These are phyloP conservation scores for Globisporangium apiculatum DNA, from an alignment of 352 stramenopile genomes.

Conservation along the genomic window DNA sequence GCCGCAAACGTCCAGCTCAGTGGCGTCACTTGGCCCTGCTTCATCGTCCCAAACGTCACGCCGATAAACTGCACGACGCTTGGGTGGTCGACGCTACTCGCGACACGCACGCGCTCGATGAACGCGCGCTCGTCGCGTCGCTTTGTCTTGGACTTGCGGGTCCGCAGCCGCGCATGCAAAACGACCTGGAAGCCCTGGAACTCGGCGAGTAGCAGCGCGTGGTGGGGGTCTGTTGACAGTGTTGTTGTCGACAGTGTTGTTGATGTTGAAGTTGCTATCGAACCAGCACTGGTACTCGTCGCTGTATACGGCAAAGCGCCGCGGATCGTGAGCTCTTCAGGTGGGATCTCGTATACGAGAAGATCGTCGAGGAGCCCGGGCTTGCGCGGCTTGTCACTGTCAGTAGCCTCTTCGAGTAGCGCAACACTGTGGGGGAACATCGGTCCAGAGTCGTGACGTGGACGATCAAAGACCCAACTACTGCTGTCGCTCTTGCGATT, in stretches of 20 bases:
- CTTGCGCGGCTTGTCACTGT: constrained; percentile 17
- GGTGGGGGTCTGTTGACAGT: constrained; percentile 5
- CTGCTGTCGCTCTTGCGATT: constrained; percentile 28
- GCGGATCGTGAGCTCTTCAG: constrained; percentile 54
- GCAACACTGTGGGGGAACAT: constrained; percentile 35
- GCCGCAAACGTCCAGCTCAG: constrained; percentile 56
- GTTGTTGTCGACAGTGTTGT: too few relatives aligned
- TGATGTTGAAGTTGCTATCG: too few relatives aligned
- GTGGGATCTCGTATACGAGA: constrained; percentile 68
- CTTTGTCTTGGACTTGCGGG: constrained; percentile 26
- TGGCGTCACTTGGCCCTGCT: constrained; percentile 7
- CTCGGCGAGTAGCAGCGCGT: constrained; percentile 44
- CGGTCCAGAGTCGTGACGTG: background rate
- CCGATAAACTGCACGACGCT: constrained; percentile 78
- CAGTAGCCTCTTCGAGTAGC: constrained; percentile 50
- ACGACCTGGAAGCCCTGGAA: constrained; percentile 70
- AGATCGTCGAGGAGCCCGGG: constrained; percentile 58
- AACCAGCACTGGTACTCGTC: constrained; percentile 5
- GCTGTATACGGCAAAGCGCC: constrained; percentile 15
- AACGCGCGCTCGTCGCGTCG: constrained; percentile 40
- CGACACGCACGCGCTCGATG: constrained; percentile 61
- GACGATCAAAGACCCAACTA: constrained; percentile 49
- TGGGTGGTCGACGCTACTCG: constrained; percentile 47
- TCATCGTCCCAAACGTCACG: constrained; percentile 50
- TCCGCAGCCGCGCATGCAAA: constrained; percentile 44